phyloP scores from a whole-genome alignment of 2,329 filamentous ascomycete species.

The Xylaria polymorpha region DNA sequence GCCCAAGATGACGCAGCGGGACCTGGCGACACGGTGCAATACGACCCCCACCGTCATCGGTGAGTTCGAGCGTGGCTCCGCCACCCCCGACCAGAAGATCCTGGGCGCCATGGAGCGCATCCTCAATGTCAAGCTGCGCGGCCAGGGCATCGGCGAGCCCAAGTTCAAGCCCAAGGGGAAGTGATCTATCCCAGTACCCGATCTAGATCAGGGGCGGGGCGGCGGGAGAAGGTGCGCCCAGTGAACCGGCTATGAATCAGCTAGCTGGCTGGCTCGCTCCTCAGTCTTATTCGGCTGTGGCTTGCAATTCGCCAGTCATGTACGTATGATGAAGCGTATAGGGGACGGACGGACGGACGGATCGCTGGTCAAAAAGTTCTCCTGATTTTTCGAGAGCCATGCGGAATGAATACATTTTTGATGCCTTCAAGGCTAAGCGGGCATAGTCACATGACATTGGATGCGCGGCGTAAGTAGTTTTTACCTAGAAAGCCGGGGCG shows the following conservation, averaged over 20 bases:
- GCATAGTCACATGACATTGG: slow-evolving; percentile 15
- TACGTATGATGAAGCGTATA: slow-evolving; percentile 24
- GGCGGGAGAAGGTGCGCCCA: neutral
- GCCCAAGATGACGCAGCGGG: slow-evolving; percentile 97
- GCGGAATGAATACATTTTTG: slow-evolving; percentile 7
- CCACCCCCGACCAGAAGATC: slow-evolving; percentile 84
- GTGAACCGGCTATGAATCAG: neutral
- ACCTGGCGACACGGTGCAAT: slow-evolving; percentile 87
- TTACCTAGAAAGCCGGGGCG: neutral
- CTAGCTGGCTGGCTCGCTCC: neutral
- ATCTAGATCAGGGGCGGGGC: too few relatives aligned
- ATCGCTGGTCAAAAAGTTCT: slow-evolving; percentile 11
- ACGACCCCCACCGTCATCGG: slow-evolving; percentile 82
- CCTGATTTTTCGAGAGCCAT: slow-evolving; percentile 4
- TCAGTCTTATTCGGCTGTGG: neutral
- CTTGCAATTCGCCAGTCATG: slow-evolving; percentile 3
- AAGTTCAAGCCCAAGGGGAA: slow-evolving; percentile 83
- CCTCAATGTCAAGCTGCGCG: slow-evolving; percentile 88
- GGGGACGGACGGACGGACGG: neutral
- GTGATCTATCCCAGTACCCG: slow-evolving; percentile 19
- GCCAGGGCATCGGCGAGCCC: slow-evolving; percentile 84
- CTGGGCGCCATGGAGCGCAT: slow-evolving; percentile 81
- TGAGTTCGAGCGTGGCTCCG: slow-evolving; percentile 85
- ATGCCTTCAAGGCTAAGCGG: slow-evolving; percentile 15
- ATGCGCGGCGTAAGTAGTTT: slow-evolving; percentile 29